Evolutionary conservation across 805 yeast genomes (phyloP), one percentile per base, ranked within the genome.

Genomic region (Starmerella stigmatis): DNA sequence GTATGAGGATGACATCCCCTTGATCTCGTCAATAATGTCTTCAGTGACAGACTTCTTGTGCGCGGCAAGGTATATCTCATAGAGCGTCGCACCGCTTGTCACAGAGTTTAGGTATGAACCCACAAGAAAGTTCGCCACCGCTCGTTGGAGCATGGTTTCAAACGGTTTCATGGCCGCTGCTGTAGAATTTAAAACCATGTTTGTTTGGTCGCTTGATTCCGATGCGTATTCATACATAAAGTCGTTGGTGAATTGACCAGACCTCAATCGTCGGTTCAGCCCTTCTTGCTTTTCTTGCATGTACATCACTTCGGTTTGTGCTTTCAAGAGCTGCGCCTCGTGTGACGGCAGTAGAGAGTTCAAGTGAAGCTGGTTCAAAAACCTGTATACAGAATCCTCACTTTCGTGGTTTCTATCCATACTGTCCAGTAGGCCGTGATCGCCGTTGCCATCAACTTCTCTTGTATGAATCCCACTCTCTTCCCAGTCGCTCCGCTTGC

Each of bases 251-350:
- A 40, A 45, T 21, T 41, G 44, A 7, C 38, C 42, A 3, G 48
- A 45, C 15, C 44, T 17, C 5, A 45, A 26, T 6, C 44, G 34
- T 6, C 48, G 41, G 20, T 45, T 45, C 13, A 45, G 44, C 4
- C 41, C n/a, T 20, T 45, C 48, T 16, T 45, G 48, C 11, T 21
- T 16, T 23, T 45, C 48, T 26, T 45, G 48, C 15, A 21, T 19
- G 3, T 13, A 5, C 29, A 30, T 23, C 9, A 45, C 37, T 29
- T n/a, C 34, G 2, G 17, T 13, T 19, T 45, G 44, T 3, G 44
- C 44, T 2, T 6, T n/a, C 19, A 21, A 5, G 2, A 33, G 37
- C 37, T 20, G 27, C 13, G 17, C n/a, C 8, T 20, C 37, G 27
- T 33, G 35, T n/a, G 35, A 32, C 16, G 23, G 7, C 22, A 20